Evolutionary conservation across 148 eudicot species (phyloP).

Genomic region (Chenopodium album): DNA sequence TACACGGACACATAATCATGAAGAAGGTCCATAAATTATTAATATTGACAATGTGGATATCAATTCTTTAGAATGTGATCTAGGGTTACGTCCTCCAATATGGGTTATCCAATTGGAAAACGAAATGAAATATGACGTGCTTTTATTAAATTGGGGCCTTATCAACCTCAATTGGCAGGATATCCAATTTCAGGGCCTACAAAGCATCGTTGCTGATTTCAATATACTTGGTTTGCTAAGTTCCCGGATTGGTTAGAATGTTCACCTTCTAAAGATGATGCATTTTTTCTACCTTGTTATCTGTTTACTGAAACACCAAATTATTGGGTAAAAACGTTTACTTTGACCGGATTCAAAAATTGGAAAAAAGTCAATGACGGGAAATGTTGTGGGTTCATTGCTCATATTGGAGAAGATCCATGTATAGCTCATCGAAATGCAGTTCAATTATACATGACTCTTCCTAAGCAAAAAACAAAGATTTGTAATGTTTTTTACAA

Average conservation of each 20-base stretch:
- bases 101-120: background rate
- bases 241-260: background rate
- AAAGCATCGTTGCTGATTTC: too few species aligned
- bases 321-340: background rate
- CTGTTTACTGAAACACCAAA: background rate
- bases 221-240: too few species aligned
- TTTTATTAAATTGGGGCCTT: background rate
- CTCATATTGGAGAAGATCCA: conserved; percentile 5
- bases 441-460: background rate
- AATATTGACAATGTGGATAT: background rate
- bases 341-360: background rate
- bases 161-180: background rate
- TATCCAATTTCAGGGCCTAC: too few species aligned
- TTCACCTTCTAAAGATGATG: conserved; percentile 10
- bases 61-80: background rate
- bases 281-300: conserved; percentile 5
- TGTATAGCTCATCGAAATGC: too few species aligned
- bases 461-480: conserved; percentile 1
- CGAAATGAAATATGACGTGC: background rate
- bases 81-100: background rate
- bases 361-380: background rate
- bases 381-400: conserved; percentile 8
- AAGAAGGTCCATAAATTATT: too few species aligned
- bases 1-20: too few species aligned
- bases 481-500: background rate